These are phyloP conservation scores for Pueraria montana DNA, from an alignment of 306 rosid species.

Conservation along the genomic window DNA sequence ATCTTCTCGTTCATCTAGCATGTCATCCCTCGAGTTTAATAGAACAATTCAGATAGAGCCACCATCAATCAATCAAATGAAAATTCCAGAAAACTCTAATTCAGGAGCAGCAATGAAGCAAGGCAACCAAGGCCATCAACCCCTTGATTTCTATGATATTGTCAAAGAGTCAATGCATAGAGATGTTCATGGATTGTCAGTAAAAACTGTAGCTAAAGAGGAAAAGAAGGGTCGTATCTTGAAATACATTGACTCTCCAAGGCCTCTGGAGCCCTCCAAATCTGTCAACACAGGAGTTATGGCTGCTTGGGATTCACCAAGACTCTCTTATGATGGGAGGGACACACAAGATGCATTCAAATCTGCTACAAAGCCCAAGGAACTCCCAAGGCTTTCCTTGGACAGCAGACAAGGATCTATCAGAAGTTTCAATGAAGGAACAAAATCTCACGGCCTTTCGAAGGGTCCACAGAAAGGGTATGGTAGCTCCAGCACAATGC, in stretches of 20 bases:
- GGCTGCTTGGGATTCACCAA: constrained; percentile 57
- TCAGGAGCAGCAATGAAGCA: constrained; percentile 53
- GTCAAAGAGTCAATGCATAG: constrained; percentile 66
- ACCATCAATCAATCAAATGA: constrained; percentile 52
- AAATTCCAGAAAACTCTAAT: constrained; percentile 46
- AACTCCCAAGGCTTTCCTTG: constrained; percentile 90
- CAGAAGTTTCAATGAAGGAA: constrained; percentile 53
- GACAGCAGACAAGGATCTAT: constrained; percentile 78
- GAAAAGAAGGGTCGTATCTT: constrained; percentile 57
- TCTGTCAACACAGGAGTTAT: constrained; percentile 45
- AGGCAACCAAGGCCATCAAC: constrained; percentile 40
- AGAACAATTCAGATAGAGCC: constrained; percentile 69
- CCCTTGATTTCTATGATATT: constrained; percentile 58
- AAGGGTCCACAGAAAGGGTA: constrained; percentile 59
- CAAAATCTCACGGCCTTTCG: constrained; percentile 54
- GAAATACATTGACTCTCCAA: constrained; percentile 82
- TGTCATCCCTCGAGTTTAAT: constrained; percentile 79
- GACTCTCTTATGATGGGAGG: constrained; percentile 90
- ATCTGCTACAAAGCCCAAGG: constrained; percentile 66
- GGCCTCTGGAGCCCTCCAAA: constrained; percentile 64
- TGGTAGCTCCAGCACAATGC: constrained; percentile 47
- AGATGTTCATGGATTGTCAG: constrained; percentile 66
- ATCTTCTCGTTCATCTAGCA: constrained; percentile 84
- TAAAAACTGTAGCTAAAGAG: constrained; percentile 64
- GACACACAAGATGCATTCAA: constrained; percentile 62